phyloP scores from a whole-genome alignment of 1,284 basidiomycete genomes.

The Coniferiporia sulphurascens region DNA sequence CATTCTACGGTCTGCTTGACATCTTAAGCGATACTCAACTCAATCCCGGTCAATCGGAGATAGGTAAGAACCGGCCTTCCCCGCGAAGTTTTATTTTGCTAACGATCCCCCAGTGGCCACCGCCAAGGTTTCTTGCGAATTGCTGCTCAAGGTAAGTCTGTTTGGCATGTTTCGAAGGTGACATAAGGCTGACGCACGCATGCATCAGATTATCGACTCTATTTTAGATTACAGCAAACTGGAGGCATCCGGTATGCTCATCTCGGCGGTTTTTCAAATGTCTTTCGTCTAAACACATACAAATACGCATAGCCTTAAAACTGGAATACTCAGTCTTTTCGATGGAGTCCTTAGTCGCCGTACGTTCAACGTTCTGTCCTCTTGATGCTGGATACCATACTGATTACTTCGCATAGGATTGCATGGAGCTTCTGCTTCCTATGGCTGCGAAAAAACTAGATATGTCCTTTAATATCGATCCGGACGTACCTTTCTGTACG shows the following conservation, averaged over 20 bases:
- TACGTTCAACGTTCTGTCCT: conserved; percentile 27
- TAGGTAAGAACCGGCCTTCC: conserved; percentile 36
- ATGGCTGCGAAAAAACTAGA: conserved; percentile 70
- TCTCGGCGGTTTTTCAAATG: not conserved
- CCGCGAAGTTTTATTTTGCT: conserved; percentile 1
- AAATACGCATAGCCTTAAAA: conserved; percentile 46
- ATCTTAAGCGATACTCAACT: conserved; percentile 62
- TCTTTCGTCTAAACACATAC: conserved; percentile 9
- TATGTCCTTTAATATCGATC: conserved; percentile 62
- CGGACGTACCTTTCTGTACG: conserved; percentile 58
- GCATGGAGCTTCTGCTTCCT: conserved; percentile 65
- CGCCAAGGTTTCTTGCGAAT: conserved; percentile 68
- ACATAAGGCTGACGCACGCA: not conserved
- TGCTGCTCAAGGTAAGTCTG: conserved; percentile 51
- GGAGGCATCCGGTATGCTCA: conserved; percentile 54
- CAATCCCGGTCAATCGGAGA: conserved; percentile 60
- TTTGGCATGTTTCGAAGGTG: not conserved
- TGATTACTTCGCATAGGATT: conserved; percentile 40
- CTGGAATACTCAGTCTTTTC: conserved; percentile 60
- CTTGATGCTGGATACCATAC: not conserved
- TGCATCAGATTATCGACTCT: conserved; percentile 61
- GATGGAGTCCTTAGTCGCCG: conserved; percentile 66
- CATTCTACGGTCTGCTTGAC: conserved; percentile 68
- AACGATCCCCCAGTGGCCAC: conserved; percentile 49
- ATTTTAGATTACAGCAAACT: conserved; percentile 72